Base-by-base conservation (phyloP, 2,329 filamentous ascomycete genomes). In the Colletotrichum sp. region DNA sequence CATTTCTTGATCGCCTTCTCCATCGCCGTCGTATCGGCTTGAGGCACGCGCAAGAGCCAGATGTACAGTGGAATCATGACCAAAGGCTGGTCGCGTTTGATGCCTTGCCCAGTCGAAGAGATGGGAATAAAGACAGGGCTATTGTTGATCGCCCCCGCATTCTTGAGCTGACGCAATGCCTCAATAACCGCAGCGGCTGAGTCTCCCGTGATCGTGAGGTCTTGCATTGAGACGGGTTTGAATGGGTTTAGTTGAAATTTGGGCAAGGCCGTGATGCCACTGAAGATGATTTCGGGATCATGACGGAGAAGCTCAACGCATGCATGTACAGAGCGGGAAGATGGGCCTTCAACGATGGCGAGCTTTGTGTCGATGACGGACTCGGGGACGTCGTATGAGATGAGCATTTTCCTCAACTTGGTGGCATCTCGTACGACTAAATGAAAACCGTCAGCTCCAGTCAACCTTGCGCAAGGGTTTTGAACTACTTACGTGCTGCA, bases 181-280 rank as follows among this genome's bases (percentile, higher is more conserved):
- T 65, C 49, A 4, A 68, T n/a, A 28, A 52, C 8, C 8, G 65
- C 21, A 7, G 10, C 9, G 6, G 72, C 72, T 1, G 72, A 65
- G 52, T 75, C 67, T 16, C 67, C 67, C 9, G 64, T 75, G 15
- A 75, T 12, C 1, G 72, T 71, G 7, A 30, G 62, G 21, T 75
- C 72, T 26, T 64, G 34, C 67, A 75, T 71, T 5, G 67, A 62
- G 10, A 75, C 62, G 6, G 72, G 72, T n/a, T 60, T 49, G 24
- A 75, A 16, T 24, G 72, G 72, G 30, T 75, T 75, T 21, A 67
- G 21, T 34, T 71, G 72, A 26, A 36, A 67, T 15, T 60, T 65
- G 7, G 67, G 67, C 15, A 24, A 8, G 8, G 64, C 60, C 12
- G 67, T 71, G 34, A 75, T 64, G 12, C 72, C 67, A 49, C 49